Conservation (phyloP, 805 yeast species). For the Candida easanensis region DNA sequence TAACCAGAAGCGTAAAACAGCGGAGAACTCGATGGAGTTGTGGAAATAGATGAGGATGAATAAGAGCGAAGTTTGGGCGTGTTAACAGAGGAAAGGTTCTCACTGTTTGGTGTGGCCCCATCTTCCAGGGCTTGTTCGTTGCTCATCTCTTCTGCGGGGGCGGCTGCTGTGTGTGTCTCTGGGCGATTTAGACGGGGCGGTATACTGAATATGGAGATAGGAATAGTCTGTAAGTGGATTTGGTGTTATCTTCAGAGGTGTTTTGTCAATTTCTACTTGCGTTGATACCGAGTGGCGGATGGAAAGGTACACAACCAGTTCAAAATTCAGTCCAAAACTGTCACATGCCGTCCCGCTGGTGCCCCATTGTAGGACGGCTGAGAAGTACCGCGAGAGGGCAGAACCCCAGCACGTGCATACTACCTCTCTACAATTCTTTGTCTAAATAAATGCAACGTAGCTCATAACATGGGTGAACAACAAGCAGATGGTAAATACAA, state of each 20-base stretch:
- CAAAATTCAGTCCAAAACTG: too few species aligned
- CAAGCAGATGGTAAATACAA: background rate
- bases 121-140: background rate
- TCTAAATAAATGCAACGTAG: background rate
- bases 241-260: background rate
- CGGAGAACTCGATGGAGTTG: conserved; percentile 25
- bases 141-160: background rate
- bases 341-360: too few species aligned
- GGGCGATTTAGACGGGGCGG: background rate
- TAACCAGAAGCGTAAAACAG: conserved; percentile 20
- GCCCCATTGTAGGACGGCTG: too few species aligned
- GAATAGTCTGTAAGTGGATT: background rate
- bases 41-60: conserved; percentile 20
- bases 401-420: too few species aligned
- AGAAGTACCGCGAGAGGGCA: too few species aligned
- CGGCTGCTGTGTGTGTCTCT: background rate
- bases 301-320: too few species aligned
- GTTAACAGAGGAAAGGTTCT: conserved; percentile 1
- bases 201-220: too few species aligned
- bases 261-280: too few species aligned
- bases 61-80: conserved; percentile 13
- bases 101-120: background rate
- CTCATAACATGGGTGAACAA: background rate
- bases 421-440: background rate
- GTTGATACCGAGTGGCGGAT: background rate